Conservation (phyloP, 2,329 filamentous ascomycete species). For the Pleomassaria siparia region DNA sequence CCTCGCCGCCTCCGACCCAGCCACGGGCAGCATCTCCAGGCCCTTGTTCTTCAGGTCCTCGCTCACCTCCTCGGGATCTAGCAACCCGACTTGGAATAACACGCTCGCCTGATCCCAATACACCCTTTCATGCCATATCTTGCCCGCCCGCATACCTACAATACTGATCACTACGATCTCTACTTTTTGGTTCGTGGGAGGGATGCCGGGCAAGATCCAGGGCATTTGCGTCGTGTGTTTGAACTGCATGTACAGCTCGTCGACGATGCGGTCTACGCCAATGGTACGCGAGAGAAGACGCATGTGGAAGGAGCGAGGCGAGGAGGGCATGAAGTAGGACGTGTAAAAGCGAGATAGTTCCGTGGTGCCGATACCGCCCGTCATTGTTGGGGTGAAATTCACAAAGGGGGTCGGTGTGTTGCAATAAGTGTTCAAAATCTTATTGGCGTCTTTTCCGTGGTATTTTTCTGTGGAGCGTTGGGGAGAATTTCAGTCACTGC, state of each 20-base stretch:
- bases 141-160: slow-evolving; percentile 56
- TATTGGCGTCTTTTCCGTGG: slow-evolving; percentile 38
- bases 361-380: slow-evolving; percentile 47
- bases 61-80: slow-evolving; percentile 59
- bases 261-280: slow-evolving; percentile 61
- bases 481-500: neutral
- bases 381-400: slow-evolving; percentile 49
- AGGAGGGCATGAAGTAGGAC: slow-evolving; percentile 55
- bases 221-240: slow-evolving; percentile 58
- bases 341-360: slow-evolving; percentile 56
- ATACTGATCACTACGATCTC: slow-evolving; percentile 61
- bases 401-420: slow-evolving; percentile 41
- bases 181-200: slow-evolving; percentile 58
- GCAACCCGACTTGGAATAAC: slow-evolving; percentile 58
- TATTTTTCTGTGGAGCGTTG: slow-evolving; percentile 35
- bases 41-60: slow-evolving; percentile 47
- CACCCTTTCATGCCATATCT: slow-evolving; percentile 58
- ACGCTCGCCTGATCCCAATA: slow-evolving; percentile 67
- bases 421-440: slow-evolving; percentile 43
- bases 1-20: slow-evolving; percentile 49
- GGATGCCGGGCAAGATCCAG: slow-evolving; percentile 62
- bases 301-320: slow-evolving; percentile 53
- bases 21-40: slow-evolving; percentile 50
- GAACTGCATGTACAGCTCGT: slow-evolving; percentile 61
- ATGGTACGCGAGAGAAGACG: slow-evolving; percentile 60